Evolutionary conservation across 2,329 filamentous ascomycete species (phyloP).

Genomic region (Arthrinium puccinioides): DNA sequence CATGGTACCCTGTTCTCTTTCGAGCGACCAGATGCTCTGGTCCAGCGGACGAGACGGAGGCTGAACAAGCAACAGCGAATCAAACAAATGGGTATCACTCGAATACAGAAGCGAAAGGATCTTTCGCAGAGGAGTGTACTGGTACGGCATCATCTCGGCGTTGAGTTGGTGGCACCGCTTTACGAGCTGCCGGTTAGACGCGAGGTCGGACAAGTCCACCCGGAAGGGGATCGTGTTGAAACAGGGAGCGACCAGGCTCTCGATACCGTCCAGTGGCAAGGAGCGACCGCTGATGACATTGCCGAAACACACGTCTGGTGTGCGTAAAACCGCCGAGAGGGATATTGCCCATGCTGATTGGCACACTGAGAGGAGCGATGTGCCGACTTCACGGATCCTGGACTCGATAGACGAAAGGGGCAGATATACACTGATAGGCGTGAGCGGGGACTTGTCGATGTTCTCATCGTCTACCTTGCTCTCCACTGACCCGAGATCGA

Average conservation of each 20-base stretch:
- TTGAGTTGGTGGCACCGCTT: conserved; percentile 56
- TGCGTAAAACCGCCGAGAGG: conserved; percentile 47
- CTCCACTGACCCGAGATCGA: too few relatives aligned
- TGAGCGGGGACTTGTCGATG: too few relatives aligned
- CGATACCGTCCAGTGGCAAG: conserved; percentile 55
- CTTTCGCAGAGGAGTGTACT: conserved; percentile 67
- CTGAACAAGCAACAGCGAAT: conserved; percentile 75
- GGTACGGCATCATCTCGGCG: conserved; percentile 54
- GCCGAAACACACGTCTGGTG: conserved; percentile 73
- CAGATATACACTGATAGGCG: conserved; percentile 10
- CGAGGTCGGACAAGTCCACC: conserved; percentile 38
- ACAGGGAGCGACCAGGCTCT: conserved; percentile 75
- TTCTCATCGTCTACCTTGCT: too few relatives aligned
- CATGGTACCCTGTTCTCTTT: conserved; percentile 56
- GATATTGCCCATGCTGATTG: conserved; percentile 69
- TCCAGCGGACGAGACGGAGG: conserved; percentile 53
- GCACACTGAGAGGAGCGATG: conserved; percentile 58
- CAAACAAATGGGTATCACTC: conserved; percentile 55
- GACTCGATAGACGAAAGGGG: conserved; percentile 39
- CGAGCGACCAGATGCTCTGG: conserved; percentile 45
- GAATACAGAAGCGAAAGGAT: conserved; percentile 50
- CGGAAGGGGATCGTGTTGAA: conserved; percentile 84
- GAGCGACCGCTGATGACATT: conserved; percentile 77
- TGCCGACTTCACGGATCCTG: conserved; percentile 42
- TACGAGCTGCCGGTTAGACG: conserved; percentile 49